Conservation (phyloP, 1,139 yeast species). For the Suhomyces ambrosiae region DNA sequence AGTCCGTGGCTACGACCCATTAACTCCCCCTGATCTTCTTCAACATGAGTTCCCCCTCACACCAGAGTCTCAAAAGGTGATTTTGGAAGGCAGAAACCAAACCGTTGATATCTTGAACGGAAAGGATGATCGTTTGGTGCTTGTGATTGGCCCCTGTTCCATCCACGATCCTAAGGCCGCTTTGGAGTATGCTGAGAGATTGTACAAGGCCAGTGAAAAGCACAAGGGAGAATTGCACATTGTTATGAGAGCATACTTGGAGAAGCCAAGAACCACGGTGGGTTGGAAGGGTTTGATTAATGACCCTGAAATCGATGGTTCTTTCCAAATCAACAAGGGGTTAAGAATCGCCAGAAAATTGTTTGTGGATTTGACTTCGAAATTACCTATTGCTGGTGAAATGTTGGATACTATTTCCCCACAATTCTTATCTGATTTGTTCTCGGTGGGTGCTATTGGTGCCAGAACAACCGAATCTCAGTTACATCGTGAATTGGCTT, state of each 20-base stretch:
- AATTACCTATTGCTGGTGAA: constrained; percentile 92
- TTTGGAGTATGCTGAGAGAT: constrained; percentile 75
- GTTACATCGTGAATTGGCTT: constrained; percentile 92
- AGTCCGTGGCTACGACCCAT: constrained; percentile 80
- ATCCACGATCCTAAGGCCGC: constrained; percentile 95
- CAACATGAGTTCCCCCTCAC: constrained; percentile 86
- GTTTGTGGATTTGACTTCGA: constrained; percentile 73
- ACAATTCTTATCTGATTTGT: constrained; percentile 85
- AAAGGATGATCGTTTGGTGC: constrained; percentile 73
- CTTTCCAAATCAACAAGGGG: constrained; percentile 95
- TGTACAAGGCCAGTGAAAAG: constrained; percentile 61
- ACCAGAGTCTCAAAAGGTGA: constrained; percentile 58
- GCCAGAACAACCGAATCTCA: constrained; percentile 98
- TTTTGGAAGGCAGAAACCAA: constrained; percentile 74
- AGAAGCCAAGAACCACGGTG: constrained; percentile 97
- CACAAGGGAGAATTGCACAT: constrained; percentile 75
- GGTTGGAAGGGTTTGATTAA: constrained; percentile 99
- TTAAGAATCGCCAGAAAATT: constrained; percentile 84
- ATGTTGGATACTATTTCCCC: constrained; percentile 98
- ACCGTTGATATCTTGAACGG: constrained; percentile 74
- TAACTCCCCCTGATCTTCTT: constrained; percentile 90
- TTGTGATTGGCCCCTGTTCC: constrained; percentile 96
- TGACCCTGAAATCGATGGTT: constrained; percentile 94
- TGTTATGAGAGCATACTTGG: constrained; percentile 96
- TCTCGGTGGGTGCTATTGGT: constrained; percentile 95